Conservation (phyloP, 306 rosid genomes). For the Carpinus fangiana region DNA sequence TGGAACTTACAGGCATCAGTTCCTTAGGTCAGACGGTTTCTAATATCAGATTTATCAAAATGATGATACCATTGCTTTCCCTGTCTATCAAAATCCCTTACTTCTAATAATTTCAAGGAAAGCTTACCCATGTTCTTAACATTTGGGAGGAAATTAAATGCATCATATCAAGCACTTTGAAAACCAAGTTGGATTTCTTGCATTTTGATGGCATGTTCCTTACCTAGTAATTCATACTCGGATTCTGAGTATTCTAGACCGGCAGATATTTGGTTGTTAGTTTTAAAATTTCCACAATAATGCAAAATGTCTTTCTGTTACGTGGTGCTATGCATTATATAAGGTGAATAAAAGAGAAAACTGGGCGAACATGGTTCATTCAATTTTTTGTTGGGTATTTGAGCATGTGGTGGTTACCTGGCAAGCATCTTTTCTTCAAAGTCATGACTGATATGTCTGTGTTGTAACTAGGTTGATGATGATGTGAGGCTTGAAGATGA, state of each 20-base stretch:
- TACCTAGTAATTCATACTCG: not conserved
- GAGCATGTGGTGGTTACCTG: not conserved
- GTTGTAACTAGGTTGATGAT: slow-evolving; percentile 62
- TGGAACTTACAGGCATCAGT: not conserved
- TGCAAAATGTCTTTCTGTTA: not conserved
- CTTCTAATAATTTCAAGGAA: not conserved
- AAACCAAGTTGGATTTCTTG: not conserved
- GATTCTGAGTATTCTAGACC: not conserved
- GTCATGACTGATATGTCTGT: slow-evolving; percentile 12
- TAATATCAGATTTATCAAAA: not conserved
- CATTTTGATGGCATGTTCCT: not conserved
- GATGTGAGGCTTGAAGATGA: slow-evolving; percentile 96
- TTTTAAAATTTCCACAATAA: not conserved
- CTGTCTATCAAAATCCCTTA: not conserved
- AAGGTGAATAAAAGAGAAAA: not conserved
- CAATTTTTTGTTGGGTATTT: slow-evolving; percentile 7
- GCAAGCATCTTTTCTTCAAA: slow-evolving; percentile 20
- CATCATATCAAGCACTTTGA: not conserved
- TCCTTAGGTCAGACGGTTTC: not conserved
- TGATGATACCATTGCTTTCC: not conserved
- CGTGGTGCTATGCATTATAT: not conserved
- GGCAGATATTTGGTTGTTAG: not conserved
- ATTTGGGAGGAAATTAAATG: not conserved
- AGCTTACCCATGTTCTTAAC: not conserved
- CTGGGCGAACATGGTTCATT: slow-evolving; percentile 9